A percentile compares a stretch with the other conserved stretches of the same genome.
Conservation (phyloP, 768 basidiomycete species). For the Daedaleopsis sinensis region DNA sequence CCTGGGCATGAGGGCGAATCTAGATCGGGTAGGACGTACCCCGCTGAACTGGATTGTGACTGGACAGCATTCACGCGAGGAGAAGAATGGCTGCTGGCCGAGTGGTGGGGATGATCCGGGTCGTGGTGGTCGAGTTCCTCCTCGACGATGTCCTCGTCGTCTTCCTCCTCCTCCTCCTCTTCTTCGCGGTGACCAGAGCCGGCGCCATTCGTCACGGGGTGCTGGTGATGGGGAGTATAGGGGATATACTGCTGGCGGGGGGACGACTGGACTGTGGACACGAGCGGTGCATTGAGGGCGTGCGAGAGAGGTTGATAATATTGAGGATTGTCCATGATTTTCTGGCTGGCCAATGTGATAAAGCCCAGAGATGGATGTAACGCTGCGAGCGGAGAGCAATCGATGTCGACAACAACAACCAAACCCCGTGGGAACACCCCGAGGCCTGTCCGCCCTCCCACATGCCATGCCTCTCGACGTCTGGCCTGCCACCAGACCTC, state of each 20-base stretch:
- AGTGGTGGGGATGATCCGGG: conserved; percentile 22
- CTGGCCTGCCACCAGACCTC: not conserved
- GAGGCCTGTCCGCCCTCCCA: conserved; percentile 14
- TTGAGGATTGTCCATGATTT: conserved; percentile 68
- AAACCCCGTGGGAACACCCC: conserved; percentile 28
- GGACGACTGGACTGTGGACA: conserved; percentile 28
- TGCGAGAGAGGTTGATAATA: conserved; percentile 83
- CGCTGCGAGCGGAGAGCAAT: conserved; percentile 29
- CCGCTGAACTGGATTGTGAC: conserved; percentile 27
- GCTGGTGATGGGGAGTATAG: conserved; percentile 33
- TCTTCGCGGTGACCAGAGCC: conserved; percentile 41
- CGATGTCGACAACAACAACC: conserved; percentile 29
- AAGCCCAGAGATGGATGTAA: conserved; percentile 27
- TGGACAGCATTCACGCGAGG: conserved; percentile 28
- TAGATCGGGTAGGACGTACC: conserved; percentile 31
- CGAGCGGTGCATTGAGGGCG: conserved; percentile 64
- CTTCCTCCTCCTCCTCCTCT: conserved; percentile 71
- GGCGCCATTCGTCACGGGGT: conserved; percentile 30
- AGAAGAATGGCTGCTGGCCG: conserved; percentile 35
- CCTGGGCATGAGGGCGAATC: conserved; percentile 17
- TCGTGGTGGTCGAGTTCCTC: conserved; percentile 55
- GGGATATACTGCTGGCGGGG: conserved; percentile 32
- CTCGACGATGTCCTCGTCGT: conserved; percentile 74
- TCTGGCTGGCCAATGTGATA: conserved; percentile 23
- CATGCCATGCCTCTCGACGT: conserved; percentile 9